A percentile compares a stretch with the other conserved stretches of the same genome.
Conservation (phyloP, 257 asterid species). For the Solanum paucissectum region DNA sequence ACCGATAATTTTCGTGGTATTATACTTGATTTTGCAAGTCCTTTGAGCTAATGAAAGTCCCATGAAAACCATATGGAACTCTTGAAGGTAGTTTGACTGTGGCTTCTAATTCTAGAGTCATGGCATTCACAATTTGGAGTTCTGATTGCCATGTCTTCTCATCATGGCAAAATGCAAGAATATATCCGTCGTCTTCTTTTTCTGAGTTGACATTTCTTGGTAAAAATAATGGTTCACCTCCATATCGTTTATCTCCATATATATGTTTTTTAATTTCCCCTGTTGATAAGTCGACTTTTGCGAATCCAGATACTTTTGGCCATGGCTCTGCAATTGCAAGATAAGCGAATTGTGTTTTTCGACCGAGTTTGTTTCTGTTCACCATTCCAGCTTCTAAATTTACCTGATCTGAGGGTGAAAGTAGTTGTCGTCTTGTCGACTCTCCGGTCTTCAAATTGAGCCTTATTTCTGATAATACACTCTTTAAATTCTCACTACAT, state of each 20-base stretch:
- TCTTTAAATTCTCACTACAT: constrained; percentile 29
- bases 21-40: constrained; percentile 39
- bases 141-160: constrained; percentile 49
- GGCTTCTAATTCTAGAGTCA: constrained; percentile 40
- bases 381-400: constrained; percentile 77
- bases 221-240: constrained; percentile 61
- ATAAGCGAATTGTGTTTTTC: constrained; percentile 44
- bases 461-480: constrained; percentile 48
- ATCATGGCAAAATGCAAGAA: constrained; percentile 41
- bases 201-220: constrained; percentile 22
- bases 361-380: constrained; percentile 43
- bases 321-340: constrained; percentile 73
- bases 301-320: constrained; percentile 69
- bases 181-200: constrained; percentile 48
- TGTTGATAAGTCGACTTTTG: constrained; percentile 41
- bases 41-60: constrained; percentile 43
- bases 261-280: constrained; percentile 35
- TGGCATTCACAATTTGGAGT: constrained; percentile 48
- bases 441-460: constrained; percentile 44
- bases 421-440: constrained; percentile 24
- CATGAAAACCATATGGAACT: constrained; percentile 85
- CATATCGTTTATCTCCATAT: constrained; percentile 38
- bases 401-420: constrained; percentile 20
- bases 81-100: constrained; percentile 48
- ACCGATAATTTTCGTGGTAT: background rate